A percentile compares a stretch with the other conserved stretches of the same genome.
Conservation (phyloP, 371 early-diverging fungal species). For the Rhizopus sp. region DNA sequence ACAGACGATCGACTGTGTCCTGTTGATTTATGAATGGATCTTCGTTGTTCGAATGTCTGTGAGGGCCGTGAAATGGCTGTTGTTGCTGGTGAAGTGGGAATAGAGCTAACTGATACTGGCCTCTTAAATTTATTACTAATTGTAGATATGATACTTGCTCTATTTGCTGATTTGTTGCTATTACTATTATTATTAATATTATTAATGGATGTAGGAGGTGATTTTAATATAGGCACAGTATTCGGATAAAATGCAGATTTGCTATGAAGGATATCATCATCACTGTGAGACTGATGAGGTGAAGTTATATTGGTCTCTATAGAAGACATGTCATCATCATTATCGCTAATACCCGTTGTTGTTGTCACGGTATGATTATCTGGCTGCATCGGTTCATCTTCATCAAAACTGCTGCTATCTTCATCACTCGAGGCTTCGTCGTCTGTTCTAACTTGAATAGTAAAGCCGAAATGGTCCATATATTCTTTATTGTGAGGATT, state of each 20-base stretch:
- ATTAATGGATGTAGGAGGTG: slow-evolving; percentile 8
- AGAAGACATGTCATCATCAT: slow-evolving; percentile 28
- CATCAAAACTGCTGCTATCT: slow-evolving; percentile 20
- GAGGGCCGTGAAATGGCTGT: slow-evolving; percentile 22
- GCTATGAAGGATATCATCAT: slow-evolving; percentile 10
- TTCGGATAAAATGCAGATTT: neutral
- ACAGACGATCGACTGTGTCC: neutral
- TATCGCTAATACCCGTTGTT: slow-evolving; percentile 6
- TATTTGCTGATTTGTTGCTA: neutral
- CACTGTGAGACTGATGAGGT: slow-evolving; percentile 10
- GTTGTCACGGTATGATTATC: slow-evolving; percentile 6
- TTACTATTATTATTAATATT: neutral
- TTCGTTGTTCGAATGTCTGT: slow-evolving; percentile 27
- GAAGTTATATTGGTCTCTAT: slow-evolving; percentile 34
- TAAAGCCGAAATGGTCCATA: slow-evolving; percentile 48
- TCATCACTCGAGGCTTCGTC: slow-evolving; percentile 37
- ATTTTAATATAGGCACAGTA: slow-evolving; percentile 17
- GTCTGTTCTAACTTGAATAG: slow-evolving; percentile 45
- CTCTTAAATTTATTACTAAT: slow-evolving; percentile 20
- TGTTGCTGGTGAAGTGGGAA: neutral
- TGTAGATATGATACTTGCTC: slow-evolving; percentile 7
- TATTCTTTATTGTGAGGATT: slow-evolving; percentile 41
- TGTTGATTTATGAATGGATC: slow-evolving; percentile 18
- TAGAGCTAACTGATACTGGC: slow-evolving; percentile 12
- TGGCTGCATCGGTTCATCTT: slow-evolving; percentile 2